Percentiles rank a stretch among this genome's conserved stretches.
Conservation (phyloP, 306 rosid genomes). For the Cucumis cinereus region DNA sequence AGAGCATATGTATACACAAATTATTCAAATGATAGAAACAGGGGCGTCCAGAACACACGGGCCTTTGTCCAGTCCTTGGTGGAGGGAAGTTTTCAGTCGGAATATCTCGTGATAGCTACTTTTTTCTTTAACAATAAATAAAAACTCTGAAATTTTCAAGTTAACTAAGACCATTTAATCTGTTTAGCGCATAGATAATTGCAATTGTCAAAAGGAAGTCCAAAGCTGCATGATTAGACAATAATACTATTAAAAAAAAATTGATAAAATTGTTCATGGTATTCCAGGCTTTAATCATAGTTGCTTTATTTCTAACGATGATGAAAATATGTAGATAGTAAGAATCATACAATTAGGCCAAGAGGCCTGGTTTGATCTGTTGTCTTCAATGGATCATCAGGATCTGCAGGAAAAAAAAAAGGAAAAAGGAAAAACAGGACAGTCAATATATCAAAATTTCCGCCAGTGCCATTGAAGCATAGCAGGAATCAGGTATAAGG, state of each 20-base stretch:
- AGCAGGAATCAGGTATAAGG: background rate
- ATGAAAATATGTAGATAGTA: background rate
- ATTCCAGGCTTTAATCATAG: background rate
- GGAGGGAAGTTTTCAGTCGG: background rate
- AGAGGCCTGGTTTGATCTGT: slow-evolving; percentile 70
- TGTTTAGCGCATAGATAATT: background rate
- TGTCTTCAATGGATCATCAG: slow-evolving; percentile 69
- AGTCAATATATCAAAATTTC: background rate
- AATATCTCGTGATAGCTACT: background rate
- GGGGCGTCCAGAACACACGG: background rate
- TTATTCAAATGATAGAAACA: background rate
- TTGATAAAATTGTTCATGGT: background rate
- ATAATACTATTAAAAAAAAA: background rate
- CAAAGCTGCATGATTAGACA: background rate
- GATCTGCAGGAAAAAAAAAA: slow-evolving; percentile 22
- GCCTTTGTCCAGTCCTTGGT: background rate
- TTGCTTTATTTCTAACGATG: background rate
- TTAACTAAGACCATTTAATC: background rate
- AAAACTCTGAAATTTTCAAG: background rate
- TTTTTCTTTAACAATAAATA: background rate
- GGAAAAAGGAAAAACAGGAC: background rate
- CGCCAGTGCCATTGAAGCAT: background rate
- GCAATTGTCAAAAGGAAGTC: background rate
- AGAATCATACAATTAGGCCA: slow-evolving; percentile 52
- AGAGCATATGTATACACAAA: background rate